Base-by-base conservation (phyloP, 23 red algal species). In the Gracilaria gracilis region DNA sequence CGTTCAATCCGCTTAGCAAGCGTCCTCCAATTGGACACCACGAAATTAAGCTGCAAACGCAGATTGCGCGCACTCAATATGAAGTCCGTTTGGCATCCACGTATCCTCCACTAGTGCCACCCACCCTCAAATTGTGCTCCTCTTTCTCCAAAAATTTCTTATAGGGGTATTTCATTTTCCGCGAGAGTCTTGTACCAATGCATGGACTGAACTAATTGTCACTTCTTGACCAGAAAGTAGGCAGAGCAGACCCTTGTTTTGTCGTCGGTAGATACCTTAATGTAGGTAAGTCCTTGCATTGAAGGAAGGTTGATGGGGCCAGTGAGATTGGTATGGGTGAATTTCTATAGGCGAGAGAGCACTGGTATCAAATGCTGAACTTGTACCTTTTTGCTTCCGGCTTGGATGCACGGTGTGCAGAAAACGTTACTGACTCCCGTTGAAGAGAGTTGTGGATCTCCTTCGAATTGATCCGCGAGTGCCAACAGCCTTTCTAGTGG, bases 181-280 rank as follows among this genome's bases (percentile, higher is more conserved):
- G 51, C 83, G 67, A 61, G 83, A 44, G 64, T 62, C 67, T 87
- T 87, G 64, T 87, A 87, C 0, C 58, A 59, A 33, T 40, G 37
- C 16, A 87, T 24, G 23, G 64, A 27, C 23, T 73, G 40, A 12
- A 87, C 28, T 39, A 87, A 74, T 74, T 72, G 58, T 47, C 0
- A 48, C 24, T 37, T 55, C 35, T 12, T 29, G 39, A 42, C 62
- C 21, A 87, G 57, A 75, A 87, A 42, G 42, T 39, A 87, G 4
- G 73, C 64, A 23, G 83, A 55, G 21, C n/a, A 32, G 29, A 74
- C 67, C 0, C 83, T 55, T 32, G 83, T 62, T 34, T 46, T 16
- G 39, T 87, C 67, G 40, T 87, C 83, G 13, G 73, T 20, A 62
- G 73, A 74, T 61, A 75, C 38, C 0, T 47, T 31, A 44, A 87